A percentile compares a stretch with the other conserved stretches of the same genome.
Evolutionary conservation across 371 early-diverging fungal species (phyloP).

Genomic region (Syncephalastrum monosporum): DNA sequence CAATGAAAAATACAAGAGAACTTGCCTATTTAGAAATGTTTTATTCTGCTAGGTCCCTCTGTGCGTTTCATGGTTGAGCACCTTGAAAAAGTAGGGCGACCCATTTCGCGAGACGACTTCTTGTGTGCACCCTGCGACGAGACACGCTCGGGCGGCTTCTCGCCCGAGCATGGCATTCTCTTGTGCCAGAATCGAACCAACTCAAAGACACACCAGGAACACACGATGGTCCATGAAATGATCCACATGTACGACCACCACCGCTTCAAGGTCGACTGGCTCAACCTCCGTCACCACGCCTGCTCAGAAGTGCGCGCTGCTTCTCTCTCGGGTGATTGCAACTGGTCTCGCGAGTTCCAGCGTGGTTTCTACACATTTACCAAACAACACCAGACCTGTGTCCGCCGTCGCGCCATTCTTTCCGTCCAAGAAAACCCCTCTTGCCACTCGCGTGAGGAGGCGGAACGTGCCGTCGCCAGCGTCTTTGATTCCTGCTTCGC

Average conservation of each 20-base stretch:
- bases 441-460: slow-evolving; percentile 74
- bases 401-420: slow-evolving; percentile 84
- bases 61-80: slow-evolving; percentile 84
- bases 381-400: slow-evolving; percentile 93
- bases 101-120: slow-evolving; percentile 60
- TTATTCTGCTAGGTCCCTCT: slow-evolving; percentile 63
- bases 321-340: slow-evolving; percentile 90
- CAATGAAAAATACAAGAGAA: too few relatives aligned
- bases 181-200: slow-evolving; percentile 83
- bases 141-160: slow-evolving; percentile 80
- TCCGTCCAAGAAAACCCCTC: slow-evolving; percentile 74
- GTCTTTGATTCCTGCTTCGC: slow-evolving; percentile 91
- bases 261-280: slow-evolving; percentile 81
- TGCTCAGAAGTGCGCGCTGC: slow-evolving; percentile 94
- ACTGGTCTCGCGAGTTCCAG: slow-evolving; percentile 79
- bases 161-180: slow-evolving; percentile 75
- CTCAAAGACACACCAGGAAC: slow-evolving; percentile 76
- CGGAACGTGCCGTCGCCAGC: slow-evolving; percentile 83
- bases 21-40: too few relatives aligned
- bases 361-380: slow-evolving; percentile 79
- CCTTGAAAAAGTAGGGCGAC: slow-evolving; percentile 68
- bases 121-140: slow-evolving; percentile 81
- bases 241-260: slow-evolving; percentile 94
- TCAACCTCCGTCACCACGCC: slow-evolving; percentile 85
- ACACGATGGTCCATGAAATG: slow-evolving; percentile 94